phyloP scores from a whole-genome alignment of 1,284 basidiomycete species.

The Ceratobasidium sp. region DNA sequence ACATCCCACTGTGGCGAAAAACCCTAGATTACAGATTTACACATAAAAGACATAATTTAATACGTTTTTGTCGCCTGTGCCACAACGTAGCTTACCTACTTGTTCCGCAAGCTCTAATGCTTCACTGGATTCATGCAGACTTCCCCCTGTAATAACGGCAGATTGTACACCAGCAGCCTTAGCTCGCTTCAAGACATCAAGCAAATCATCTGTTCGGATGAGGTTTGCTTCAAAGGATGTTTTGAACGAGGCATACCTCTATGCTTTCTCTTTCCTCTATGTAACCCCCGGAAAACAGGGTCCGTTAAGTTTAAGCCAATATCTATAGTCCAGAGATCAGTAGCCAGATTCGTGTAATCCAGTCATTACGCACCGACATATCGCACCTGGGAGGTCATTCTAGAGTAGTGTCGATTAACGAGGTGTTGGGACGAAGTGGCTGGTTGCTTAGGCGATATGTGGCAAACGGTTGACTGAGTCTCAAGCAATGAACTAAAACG shows the following conservation, averaged over 20 bases:
- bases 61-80: no score
- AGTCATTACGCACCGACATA: constrained; percentile 39
- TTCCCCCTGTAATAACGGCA: constrained; percentile 89
- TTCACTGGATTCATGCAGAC: constrained; percentile 74
- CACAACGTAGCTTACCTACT: constrained; percentile 62
- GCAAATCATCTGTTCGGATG: constrained; percentile 72
- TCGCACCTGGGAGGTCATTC: constrained; percentile 34
- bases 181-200: constrained; percentile 73
- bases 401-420: neutral
- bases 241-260: constrained; percentile 59
- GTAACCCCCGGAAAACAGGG: constrained; percentile 70
- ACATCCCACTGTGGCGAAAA: constrained; percentile 86
- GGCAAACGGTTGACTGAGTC: neutral
- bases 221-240: no score
- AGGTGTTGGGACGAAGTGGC: constrained; percentile 12
- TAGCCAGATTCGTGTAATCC: neutral
- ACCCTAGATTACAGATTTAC: constrained; percentile 61
- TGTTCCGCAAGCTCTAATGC: constrained; percentile 75
- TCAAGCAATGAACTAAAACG: neutral
- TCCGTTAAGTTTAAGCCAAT: constrained; percentile 72
- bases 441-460: neutral
- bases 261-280: constrained; percentile 70
- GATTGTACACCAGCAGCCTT: constrained; percentile 75
- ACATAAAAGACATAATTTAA: neutral
- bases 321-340: constrained; percentile 19